phyloP scores from a whole-genome alignment of 108 stramenopile species.

The Cyclotella sp. region DNA sequence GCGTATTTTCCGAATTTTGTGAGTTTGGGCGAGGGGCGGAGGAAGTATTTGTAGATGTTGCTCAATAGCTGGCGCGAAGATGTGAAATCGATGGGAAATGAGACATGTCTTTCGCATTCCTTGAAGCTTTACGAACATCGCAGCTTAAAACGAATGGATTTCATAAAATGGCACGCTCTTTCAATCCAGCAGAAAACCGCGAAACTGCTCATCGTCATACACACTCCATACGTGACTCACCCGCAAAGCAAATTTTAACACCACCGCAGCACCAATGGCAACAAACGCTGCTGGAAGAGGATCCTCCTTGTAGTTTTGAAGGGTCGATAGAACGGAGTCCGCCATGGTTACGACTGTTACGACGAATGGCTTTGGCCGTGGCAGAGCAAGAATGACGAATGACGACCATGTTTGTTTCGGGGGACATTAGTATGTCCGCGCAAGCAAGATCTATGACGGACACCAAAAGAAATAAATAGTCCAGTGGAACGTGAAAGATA shows the following conservation, averaged over 20 bases:
- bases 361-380: not conserved
- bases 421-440: too few species aligned
- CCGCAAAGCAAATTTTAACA: conserved; percentile 33
- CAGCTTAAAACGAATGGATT: not conserved
- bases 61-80: conserved; percentile 32
- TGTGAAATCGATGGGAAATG: not conserved
- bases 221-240: conserved; percentile 24
- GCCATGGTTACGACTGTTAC: conserved; percentile 8
- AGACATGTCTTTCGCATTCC: not conserved
- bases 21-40: conserved; percentile 91
- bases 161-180: not conserved
- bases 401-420: too few species aligned
- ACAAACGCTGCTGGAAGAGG: conserved; percentile 43
- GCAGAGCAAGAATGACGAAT: too few species aligned
- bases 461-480: too few species aligned
- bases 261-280: conserved; percentile 34
- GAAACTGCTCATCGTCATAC: not conserved
- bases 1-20: conserved; percentile 97
- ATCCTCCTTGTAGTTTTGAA: conserved; percentile 35
- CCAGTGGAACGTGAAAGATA: too few species aligned
- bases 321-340: conserved; percentile 29
- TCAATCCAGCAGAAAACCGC: not conserved
- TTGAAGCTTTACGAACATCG: not conserved
- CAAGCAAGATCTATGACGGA: too few species aligned
- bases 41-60: conserved; percentile 84